Evolutionary conservation across 495 filamentous ascomycete genomes (phyloP).

Genomic region (Chaetomium fimeti): DNA sequence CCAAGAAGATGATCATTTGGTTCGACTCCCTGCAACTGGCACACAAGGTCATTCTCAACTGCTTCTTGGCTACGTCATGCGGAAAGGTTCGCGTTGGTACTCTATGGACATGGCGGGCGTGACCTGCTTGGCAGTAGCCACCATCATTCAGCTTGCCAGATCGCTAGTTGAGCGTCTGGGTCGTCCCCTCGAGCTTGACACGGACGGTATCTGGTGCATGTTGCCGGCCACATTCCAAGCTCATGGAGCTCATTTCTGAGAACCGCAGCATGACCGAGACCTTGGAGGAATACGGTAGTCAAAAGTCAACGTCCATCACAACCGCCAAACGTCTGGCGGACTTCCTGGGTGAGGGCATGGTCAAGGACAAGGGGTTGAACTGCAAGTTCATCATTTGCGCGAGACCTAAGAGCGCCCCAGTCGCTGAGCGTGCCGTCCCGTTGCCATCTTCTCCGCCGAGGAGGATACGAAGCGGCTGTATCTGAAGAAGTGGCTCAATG

Average conservation of each 20-base stretch:
- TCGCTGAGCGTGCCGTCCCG: constrained; percentile 91
- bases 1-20: constrained; percentile 97
- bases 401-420: constrained; percentile 79
- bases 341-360: constrained; percentile 96
- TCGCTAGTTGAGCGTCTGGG: constrained; percentile 93
- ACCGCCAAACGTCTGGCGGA: constrained; percentile 95
- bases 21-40: constrained; percentile 96
- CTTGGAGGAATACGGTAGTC: constrained; percentile 87
- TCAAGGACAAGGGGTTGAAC: constrained; percentile 97
- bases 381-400: constrained; percentile 99
- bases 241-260: constrained; percentile 98
- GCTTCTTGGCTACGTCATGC: constrained; percentile 99
- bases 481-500: constrained; percentile 90
- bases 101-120: constrained; percentile 99
- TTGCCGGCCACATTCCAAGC: constrained; percentile 92
- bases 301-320: constrained; percentile 98
- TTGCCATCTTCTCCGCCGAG: constrained; percentile 96
- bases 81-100: constrained; percentile 98
- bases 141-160: constrained; percentile 96
- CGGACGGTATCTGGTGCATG: constrained; percentile 99
- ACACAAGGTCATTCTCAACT: constrained; percentile 98
- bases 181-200: constrained; percentile 94
- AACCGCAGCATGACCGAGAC: constrained; percentile 98
- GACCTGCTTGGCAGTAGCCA: constrained; percentile 93
- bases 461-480: constrained; percentile 82